Conservation (phyloP, 805 yeast species). For the Wickerhamiella hasegawae region DNA sequence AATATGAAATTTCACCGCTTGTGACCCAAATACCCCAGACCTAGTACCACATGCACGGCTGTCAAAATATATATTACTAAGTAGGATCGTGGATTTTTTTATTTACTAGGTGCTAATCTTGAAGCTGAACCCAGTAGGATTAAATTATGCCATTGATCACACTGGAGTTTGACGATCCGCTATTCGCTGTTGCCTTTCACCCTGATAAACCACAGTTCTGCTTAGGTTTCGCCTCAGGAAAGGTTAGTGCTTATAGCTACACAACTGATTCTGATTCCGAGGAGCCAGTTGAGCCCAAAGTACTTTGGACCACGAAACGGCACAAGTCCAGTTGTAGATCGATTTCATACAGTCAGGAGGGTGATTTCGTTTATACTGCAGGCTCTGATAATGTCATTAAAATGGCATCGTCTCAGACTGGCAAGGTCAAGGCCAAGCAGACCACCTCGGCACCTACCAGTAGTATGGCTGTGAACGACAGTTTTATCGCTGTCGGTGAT, state of each 20-base stretch:
- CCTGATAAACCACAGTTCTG: conserved; percentile 51
- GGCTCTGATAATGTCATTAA: conserved; percentile 75
- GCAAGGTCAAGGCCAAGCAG: conserved; percentile 51
- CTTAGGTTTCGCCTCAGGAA: conserved; percentile 73
- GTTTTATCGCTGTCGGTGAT: conserved; percentile 29
- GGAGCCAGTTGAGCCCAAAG: conserved; percentile 18
- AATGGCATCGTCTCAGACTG: conserved; percentile 52
- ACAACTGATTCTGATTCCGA: conserved; percentile 29
- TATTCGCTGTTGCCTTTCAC: conserved; percentile 67
- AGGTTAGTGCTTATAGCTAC: conserved; percentile 46
- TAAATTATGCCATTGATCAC: conserved; percentile 13
- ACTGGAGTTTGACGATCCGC: conserved; percentile 21
- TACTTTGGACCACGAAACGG: conserved; percentile 69
- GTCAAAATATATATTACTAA: no score
- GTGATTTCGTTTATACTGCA: conserved; percentile 46
- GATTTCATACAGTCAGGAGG: conserved; percentile 47
- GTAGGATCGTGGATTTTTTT: no score
- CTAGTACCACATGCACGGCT: no score
- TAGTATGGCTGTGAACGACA: conserved; percentile 19
- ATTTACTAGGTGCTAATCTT: no score
- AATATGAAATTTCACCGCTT: no score
- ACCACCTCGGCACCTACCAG: conserved; percentile 16
- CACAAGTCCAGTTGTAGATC: conserved; percentile 82
- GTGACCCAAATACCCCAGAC: no score
- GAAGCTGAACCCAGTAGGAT: no score